Conservation (phyloP, 2,329 filamentous ascomycete genomes). For the Fusarium protoensiforme region DNA sequence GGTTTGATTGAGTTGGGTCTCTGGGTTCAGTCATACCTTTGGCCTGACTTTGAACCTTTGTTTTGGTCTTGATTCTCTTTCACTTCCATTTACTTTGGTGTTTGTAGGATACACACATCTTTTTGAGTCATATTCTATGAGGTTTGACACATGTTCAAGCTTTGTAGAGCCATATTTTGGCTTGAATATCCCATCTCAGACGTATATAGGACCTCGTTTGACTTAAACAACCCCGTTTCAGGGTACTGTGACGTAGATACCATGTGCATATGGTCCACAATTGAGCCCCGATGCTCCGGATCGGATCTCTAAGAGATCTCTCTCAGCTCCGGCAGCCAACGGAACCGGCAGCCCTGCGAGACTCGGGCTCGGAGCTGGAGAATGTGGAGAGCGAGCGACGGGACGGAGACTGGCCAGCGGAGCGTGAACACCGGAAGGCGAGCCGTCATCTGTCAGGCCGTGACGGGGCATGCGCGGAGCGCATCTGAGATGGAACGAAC, state of each 20-base stretch:
- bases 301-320: conserved; percentile 30
- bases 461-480: conserved; percentile 17
- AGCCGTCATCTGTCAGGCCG: conserved; percentile 7
- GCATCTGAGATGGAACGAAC: conserved; percentile 18
- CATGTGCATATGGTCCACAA: conserved; percentile 36
- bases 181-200: not conserved
- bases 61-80: not conserved
- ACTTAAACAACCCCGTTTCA: conserved; percentile 20
- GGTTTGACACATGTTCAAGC: not conserved
- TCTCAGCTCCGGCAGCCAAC: conserved; percentile 9
- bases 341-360: conserved; percentile 27
- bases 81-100: conserved; percentile 7
- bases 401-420: conserved; percentile 12
- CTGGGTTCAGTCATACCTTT: not conserved
- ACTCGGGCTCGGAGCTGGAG: conserved; percentile 22
- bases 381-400: conserved; percentile 26
- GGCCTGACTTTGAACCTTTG: not conserved
- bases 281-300: conserved; percentile 15
- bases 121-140: not conserved
- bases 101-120: not conserved
- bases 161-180: not conserved
- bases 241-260: conserved; percentile 32
- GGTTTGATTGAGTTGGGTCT: not conserved
- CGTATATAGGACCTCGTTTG: conserved; percentile 12
- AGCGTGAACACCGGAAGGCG: conserved; percentile 6